These are phyloP conservation scores for Podospora fimiseda DNA, from an alignment of 495 filamentous ascomycete species.

Conservation along the genomic window DNA sequence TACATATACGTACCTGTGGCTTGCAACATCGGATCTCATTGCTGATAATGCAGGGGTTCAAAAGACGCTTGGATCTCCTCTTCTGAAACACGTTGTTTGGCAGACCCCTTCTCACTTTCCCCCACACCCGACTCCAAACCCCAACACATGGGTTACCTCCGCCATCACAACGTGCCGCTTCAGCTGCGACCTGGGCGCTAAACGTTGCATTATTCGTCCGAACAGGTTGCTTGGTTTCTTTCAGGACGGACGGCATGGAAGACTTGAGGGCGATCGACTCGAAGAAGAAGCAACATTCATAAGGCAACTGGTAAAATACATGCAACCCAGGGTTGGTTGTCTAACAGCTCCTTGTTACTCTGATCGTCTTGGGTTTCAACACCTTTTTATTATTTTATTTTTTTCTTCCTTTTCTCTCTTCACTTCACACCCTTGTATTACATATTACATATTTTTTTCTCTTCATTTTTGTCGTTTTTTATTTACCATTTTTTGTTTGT, in stretches of 20 bases:
- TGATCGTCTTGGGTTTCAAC: not conserved
- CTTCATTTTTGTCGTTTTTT: not conserved
- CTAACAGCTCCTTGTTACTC: too few species aligned
- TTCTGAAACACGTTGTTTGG: conserved; percentile 21
- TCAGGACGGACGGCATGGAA: not conserved
- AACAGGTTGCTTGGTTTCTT: not conserved
- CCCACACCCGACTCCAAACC: conserved; percentile 1
- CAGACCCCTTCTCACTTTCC: conserved; percentile 3
- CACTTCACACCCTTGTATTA: not conserved
- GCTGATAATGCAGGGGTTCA: conserved; percentile 15
- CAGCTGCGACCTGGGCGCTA: not conserved
- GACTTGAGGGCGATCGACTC: not conserved
- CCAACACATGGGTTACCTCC: not conserved
- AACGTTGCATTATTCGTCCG: conserved; percentile 1
- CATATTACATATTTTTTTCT: not conserved
- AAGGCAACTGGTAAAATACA: too few species aligned
- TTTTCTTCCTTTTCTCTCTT: not conserved
- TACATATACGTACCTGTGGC: too few species aligned
- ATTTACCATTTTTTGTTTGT: not conserved
- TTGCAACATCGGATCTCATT: conserved; percentile 25
- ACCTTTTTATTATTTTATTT: not conserved
- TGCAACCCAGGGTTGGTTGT: too few species aligned
- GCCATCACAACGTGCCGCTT: not conserved
- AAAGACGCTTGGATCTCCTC: conserved; percentile 22
- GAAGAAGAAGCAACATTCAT: not conserved